Conservation (phyloP, 495 filamentous ascomycete genomes). For the Penicillium coffeae region DNA sequence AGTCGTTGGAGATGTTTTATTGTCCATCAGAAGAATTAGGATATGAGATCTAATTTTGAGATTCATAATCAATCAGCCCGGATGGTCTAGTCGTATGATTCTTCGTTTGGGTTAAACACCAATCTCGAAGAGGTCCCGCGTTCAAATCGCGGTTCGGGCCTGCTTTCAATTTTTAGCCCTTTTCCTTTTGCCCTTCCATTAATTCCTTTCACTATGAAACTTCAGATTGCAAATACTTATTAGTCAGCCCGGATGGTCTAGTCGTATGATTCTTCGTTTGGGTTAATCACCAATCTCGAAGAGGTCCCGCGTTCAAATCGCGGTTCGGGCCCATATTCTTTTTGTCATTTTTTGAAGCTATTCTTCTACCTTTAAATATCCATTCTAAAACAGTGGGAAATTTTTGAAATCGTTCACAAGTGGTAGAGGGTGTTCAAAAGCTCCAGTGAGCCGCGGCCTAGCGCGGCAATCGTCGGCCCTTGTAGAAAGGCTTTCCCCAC, state of each 20-base stretch:
- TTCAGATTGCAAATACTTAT: too few relatives aligned
- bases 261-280: slow-evolving; percentile 14
- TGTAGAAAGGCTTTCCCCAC: slow-evolving; percentile 24
- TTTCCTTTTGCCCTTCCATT: not conserved
- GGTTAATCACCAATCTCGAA: slow-evolving; percentile 6
- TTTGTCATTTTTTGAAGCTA: slow-evolving; percentile 7
- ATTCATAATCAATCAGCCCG: slow-evolving; percentile 1
- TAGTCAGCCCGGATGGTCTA: slow-evolving; percentile 15
- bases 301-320: slow-evolving; percentile 19
- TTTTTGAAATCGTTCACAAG: too few relatives aligned
- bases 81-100: slow-evolving; percentile 17
- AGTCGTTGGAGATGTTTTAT: too few relatives aligned
- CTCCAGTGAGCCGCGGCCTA: too few relatives aligned
- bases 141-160: slow-evolving; percentile 18
- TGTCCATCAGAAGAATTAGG: too few relatives aligned
- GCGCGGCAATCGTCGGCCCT: slow-evolving; percentile 25
- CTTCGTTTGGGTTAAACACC: slow-evolving; percentile 10
- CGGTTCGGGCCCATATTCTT: slow-evolving; percentile 12
- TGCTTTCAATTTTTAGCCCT: slow-evolving; percentile 6
- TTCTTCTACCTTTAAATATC: too few relatives aligned
- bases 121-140: slow-evolving; percentile 13
- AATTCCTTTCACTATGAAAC: too few relatives aligned
- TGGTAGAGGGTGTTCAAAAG: too few relatives aligned
- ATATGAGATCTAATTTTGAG: not conserved
- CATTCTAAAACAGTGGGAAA: too few relatives aligned